A percentile compares a stretch with the other conserved stretches of the same genome.
Evolutionary conservation across 129 eudicot genomes (phyloP).

Genomic region (Flaveria sonorensis): DNA sequence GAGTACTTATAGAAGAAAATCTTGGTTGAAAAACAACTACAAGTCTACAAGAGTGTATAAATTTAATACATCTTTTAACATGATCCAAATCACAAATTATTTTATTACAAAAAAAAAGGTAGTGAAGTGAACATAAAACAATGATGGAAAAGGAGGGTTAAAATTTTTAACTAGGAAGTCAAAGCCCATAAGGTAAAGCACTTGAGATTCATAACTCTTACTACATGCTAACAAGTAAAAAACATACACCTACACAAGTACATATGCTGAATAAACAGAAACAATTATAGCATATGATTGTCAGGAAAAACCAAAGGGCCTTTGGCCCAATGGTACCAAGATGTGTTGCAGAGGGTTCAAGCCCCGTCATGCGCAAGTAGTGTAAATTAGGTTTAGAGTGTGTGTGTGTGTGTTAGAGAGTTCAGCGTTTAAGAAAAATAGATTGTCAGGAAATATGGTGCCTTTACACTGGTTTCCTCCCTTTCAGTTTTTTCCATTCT

Average conservation of each 20-base stretch:
- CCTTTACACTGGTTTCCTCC: constrained; percentile 12
- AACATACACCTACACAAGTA: constrained; percentile 1
- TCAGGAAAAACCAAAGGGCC: constrained; percentile 1
- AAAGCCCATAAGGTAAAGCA: constrained; percentile 16
- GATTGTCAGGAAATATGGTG: constrained; percentile 16
- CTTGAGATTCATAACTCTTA: constrained; percentile 6
- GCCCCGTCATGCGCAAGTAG: too few species aligned
- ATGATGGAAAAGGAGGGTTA: not conserved
- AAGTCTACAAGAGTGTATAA: constrained; percentile 4
- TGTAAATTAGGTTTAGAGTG: too few species aligned
- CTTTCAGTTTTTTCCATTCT: not conserved
- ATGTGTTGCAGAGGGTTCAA: too few species aligned
- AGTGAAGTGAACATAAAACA: not conserved
- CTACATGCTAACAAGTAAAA: constrained; percentile 1
- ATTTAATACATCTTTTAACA: not conserved
- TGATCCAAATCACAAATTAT: constrained; percentile 19
- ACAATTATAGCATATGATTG: constrained; percentile 2
- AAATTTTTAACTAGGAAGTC: not conserved
- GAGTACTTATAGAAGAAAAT: not conserved
- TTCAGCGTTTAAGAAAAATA: too few species aligned
- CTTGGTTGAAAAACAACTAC: not conserved
- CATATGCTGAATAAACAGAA: not conserved
- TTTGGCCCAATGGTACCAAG: too few species aligned
- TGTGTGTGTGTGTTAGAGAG: too few species aligned
- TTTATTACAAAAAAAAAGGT: not conserved